These are phyloP conservation scores for Entoloma clypeatum DNA, from an alignment of 1,284 basidiomycete genomes.

Conservation along the genomic window DNA sequence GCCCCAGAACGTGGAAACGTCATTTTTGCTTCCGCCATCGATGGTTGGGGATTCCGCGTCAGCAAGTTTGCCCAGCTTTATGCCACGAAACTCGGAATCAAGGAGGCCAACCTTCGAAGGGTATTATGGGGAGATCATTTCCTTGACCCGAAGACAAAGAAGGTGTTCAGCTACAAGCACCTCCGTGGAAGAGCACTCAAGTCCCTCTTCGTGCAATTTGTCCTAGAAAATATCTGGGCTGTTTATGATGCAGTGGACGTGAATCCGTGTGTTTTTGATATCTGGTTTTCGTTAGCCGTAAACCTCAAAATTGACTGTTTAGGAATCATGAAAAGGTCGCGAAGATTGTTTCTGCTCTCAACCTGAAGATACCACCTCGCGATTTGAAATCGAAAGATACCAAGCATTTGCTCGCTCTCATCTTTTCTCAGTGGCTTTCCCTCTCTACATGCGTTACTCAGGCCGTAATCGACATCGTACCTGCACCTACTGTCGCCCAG, in stretches of 20 bases:
- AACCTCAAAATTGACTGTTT: slow-evolving; percentile 46
- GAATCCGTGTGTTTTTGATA: slow-evolving; percentile 69
- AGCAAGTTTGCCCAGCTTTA: slow-evolving; percentile 94
- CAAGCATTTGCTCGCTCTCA: slow-evolving; percentile 76
- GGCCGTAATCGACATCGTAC: slow-evolving; percentile 88
- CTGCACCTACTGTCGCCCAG: slow-evolving; percentile 84
- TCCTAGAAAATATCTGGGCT: slow-evolving; percentile 96
- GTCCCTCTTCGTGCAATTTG: slow-evolving; percentile 98
- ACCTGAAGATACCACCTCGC: slow-evolving; percentile 82
- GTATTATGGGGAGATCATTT: slow-evolving; percentile 99
- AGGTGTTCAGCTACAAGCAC: slow-evolving; percentile 89
- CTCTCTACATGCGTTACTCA: slow-evolving; percentile 93
- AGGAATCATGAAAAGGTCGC: slow-evolving; percentile 86
- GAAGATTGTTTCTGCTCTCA: slow-evolving; percentile 86
- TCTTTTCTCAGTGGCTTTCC: slow-evolving; percentile 96
- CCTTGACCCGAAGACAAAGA: slow-evolving; percentile 94
- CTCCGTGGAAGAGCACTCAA: slow-evolving; percentile 84
- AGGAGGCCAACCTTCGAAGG: slow-evolving; percentile 81
- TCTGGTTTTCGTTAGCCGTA: slow-evolving; percentile 44
- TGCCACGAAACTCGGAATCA: slow-evolving; percentile 87
- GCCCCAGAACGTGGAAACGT: slow-evolving; percentile 96
- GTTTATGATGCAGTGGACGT: slow-evolving; percentile 88
- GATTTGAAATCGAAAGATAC: slow-evolving; percentile 93
- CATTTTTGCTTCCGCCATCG: slow-evolving; percentile 93
- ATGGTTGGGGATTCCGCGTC: slow-evolving; percentile 97